phyloP scores from a whole-genome alignment of 169 alveolate genomes.

The Plasmodium knowlesi region DNA sequence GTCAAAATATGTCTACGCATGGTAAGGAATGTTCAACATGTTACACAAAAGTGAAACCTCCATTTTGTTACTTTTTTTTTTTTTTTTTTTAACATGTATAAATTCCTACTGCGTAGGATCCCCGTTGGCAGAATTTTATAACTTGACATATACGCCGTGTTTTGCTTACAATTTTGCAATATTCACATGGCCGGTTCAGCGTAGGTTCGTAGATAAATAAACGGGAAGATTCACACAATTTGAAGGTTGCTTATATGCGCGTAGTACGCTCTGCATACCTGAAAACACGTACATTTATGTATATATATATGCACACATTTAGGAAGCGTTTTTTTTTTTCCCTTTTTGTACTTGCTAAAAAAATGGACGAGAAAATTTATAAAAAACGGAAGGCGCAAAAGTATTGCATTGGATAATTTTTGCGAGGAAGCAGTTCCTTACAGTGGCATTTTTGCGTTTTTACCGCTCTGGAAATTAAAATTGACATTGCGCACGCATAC shows the following conservation, averaged over 20 bases:
- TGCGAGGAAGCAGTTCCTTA: background rate
- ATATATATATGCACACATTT: background rate
- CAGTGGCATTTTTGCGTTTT: background rate
- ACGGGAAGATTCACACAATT: background rate
- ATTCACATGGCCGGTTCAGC: background rate
- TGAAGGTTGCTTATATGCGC: background rate
- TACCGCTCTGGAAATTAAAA: constrained; percentile 6
- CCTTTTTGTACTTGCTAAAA: background rate
- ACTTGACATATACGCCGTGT: background rate
- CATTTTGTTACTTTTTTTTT: background rate
- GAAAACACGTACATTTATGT: background rate
- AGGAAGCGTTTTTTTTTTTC: background rate
- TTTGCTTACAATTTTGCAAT: background rate
- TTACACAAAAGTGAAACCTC: background rate
- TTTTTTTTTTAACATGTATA: background rate
- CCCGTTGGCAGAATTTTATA: background rate
- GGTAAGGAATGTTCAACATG: background rate
- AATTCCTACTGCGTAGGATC: background rate
- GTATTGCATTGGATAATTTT: background rate
- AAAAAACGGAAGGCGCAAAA: background rate
- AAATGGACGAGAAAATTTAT: background rate
- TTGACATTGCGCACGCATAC: background rate
- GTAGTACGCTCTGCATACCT: background rate
- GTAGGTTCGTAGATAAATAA: background rate
- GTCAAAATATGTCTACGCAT: background rate